These are phyloP conservation scores for Alopecurus myosuroides DNA, from an alignment of 176 grass and related monocot species.

Conservation along the genomic window DNA sequence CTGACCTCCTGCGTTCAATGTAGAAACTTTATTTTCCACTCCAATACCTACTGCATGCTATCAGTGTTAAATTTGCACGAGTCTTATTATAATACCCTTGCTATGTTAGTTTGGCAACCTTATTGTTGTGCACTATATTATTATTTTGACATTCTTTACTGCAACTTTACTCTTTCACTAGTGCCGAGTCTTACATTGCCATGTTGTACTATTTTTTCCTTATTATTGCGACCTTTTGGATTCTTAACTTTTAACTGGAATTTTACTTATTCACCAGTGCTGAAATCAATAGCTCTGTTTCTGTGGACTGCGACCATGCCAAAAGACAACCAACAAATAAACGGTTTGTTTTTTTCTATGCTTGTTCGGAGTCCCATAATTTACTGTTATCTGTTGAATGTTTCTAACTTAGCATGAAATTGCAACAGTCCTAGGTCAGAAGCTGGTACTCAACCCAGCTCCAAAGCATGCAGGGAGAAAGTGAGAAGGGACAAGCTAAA, in stretches of 20 bases:
- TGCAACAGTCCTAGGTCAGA: constrained; percentile 65
- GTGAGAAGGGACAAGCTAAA: constrained; percentile 90
- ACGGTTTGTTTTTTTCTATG: constrained; percentile 53
- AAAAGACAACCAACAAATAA: constrained; percentile 69
- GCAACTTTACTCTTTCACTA: background rate
- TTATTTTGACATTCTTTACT: constrained; percentile 4
- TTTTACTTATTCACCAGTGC: constrained; percentile 39
- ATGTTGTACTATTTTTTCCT: background rate
- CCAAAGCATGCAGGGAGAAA: constrained; percentile 97
- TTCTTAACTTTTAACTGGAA: background rate
- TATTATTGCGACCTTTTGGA: background rate
- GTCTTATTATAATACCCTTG: background rate
- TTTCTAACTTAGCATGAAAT: constrained; percentile 27
- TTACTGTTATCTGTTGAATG: background rate
- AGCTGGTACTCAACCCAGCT: constrained; percentile 48
- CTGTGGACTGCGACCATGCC: constrained; percentile 38
- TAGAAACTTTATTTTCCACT: background rate
- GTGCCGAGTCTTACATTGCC: background rate
- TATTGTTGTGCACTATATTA: background rate
- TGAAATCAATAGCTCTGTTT: constrained; percentile 52
- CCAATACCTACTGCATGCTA: background rate
- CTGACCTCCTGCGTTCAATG: background rate
- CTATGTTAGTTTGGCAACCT: background rate
- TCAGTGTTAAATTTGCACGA: background rate
- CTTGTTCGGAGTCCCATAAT: background rate